Conservation (phyloP, 768 basidiomycete species). For the Lactarius trivialis region DNA sequence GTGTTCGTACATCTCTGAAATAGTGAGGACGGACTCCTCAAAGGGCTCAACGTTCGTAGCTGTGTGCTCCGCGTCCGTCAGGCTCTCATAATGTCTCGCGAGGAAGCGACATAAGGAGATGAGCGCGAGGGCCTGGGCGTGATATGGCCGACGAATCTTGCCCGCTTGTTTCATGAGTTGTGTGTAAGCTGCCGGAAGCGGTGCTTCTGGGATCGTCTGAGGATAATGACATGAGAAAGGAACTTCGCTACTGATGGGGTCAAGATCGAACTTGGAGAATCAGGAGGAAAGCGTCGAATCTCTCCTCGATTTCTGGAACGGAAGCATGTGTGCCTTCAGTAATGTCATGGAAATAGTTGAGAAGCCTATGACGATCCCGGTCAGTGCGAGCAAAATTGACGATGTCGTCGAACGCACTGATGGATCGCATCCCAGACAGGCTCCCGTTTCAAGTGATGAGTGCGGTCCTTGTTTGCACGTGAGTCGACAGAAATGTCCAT, state of each 20-base stretch:
- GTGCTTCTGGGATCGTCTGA: slow-evolving; percentile 19
- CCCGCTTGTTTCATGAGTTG: slow-evolving; percentile 18
- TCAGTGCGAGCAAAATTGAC: background rate
- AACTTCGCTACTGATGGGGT: background rate
- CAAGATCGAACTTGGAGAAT: slow-evolving; percentile 4
- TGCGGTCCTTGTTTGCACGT: slow-evolving; percentile 13
- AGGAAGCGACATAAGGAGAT: slow-evolving; percentile 19
- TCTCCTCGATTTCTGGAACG: background rate
- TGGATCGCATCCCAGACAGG: slow-evolving; percentile 8
- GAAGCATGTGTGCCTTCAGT: slow-evolving; percentile 2
- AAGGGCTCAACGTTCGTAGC: slow-evolving; percentile 16
- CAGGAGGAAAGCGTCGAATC: slow-evolving; percentile 3
- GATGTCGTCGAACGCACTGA: background rate
- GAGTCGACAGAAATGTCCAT: slow-evolving; percentile 11
- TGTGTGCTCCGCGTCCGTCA: slow-evolving; percentile 10
- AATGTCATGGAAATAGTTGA: slow-evolving; percentile 7
- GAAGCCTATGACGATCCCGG: slow-evolving; percentile 2
- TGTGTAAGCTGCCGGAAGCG: slow-evolving; percentile 13
- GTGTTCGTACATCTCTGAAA: background rate
- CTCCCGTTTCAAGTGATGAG: slow-evolving; percentile 14
- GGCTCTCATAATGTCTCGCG: slow-evolving; percentile 15
- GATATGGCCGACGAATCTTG: slow-evolving; percentile 16
- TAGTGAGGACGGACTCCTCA: slow-evolving; percentile 10
- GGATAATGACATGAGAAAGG: background rate
- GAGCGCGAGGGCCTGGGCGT: slow-evolving; percentile 15